Base-by-base conservation (phyloP, 2,329 filamentous ascomycete genomes). In the Trichoderma harzianum region DNA sequence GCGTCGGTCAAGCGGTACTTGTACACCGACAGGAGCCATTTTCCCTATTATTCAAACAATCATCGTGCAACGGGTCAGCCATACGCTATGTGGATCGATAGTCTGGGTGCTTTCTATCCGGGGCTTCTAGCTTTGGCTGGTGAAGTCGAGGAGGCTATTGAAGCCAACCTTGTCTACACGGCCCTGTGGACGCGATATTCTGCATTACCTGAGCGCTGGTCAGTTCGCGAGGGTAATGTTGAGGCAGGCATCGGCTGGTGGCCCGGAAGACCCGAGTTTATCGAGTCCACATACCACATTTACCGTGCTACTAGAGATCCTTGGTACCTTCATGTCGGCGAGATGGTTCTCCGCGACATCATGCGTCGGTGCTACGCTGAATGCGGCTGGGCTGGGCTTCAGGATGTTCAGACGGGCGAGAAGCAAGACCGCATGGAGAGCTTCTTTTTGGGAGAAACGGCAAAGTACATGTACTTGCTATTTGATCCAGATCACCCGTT, bases 361-460 rank as follows among this genome's bases (percentile, higher is more conserved):
- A 91, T 92, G 77, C 87, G 93, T 63, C 89, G 95, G 69, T 99
- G 96, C 82, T 94, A 93, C 89, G 94, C 94, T 0, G 88, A 89
- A 73, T 99, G 96, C 77, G 96, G 96, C 53, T 98, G 95, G 94
- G 93, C 95, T 16, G 95, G 95, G 0, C 86, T 98, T 43, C 91
- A 94, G 77, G 91, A 95, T 79, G 93, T 95, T 10, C 85, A 91
- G 39, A 93, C 89, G 6, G 95, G 95, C 4, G 93, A 98, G 82
- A 90, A 94, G 81, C 93, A 89, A 76, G 95, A 99, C 79, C 92
- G 96, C 39, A 98, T 98, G 96, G 96, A 99, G 82, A 98, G 95
- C 79, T 99, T 98, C 86, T 98, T 98, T 78, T 86, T 99, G 1
- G 95, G 96, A 16, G 96, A 99, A 82, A 99, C 96, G 1, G 91